Conservation (phyloP, 345 rosid genomes). For the Atalantia buxifolia region DNA sequence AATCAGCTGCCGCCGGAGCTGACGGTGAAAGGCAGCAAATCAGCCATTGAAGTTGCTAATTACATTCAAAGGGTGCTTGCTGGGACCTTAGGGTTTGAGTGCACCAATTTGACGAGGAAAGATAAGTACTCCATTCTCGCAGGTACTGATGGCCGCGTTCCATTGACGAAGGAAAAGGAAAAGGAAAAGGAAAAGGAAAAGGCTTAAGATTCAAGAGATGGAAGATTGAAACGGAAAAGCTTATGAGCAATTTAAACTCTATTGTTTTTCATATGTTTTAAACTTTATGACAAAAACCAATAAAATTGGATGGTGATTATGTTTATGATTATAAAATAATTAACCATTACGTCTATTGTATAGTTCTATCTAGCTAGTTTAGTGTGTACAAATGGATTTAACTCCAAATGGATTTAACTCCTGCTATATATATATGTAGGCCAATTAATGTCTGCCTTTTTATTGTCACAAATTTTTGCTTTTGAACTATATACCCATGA, state of each 20-base stretch:
- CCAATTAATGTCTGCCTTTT: no score
- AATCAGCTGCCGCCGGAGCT: conserved; percentile 74
- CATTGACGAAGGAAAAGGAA: conserved; percentile 42
- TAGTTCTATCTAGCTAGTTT: not conserved
- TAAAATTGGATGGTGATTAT: not conserved
- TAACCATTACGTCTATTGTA: not conserved
- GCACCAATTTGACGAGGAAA: conserved; percentile 86
- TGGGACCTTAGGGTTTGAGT: conserved; percentile 84
- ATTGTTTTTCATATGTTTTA: conserved; percentile 9
- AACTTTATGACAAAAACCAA: not conserved
- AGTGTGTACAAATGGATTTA: not conserved
- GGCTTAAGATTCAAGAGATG: not conserved
- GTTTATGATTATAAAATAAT: conserved; percentile 1
- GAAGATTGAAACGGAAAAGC: not conserved
- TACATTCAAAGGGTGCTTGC: conserved; percentile 84
- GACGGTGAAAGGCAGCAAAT: conserved; percentile 75
- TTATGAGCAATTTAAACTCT: not conserved
- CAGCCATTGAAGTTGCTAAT: conserved; percentile 89
- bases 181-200: conserved; percentile 31
- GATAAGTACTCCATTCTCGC: conserved; percentile 89
- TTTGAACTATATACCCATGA: no score
- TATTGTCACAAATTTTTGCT: no score
- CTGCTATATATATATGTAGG: not conserved
- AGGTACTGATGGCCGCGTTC: conserved; percentile 83
- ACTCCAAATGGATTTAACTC: not conserved